A percentile compares a stretch with the other conserved stretches of the same genome.
phyloP scores from a whole-genome alignment of 208 protist species.

The Trypanosoma scelopori region DNA sequence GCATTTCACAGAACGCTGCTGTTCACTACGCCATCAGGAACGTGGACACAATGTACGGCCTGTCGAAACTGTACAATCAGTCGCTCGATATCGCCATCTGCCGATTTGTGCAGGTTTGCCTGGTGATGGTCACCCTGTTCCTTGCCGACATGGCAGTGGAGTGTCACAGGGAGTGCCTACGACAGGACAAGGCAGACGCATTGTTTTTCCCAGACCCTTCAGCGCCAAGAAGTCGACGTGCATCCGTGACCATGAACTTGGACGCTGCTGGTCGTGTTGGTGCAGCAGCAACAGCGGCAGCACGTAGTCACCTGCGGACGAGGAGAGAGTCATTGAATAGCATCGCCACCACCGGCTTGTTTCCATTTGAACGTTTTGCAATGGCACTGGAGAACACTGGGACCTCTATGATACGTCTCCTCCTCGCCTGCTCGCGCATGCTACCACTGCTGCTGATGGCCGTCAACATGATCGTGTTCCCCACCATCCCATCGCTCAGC shows the following conservation, averaged over 20 bases:
- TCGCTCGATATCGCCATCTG: slow-evolving; percentile 15
- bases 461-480: slow-evolving; percentile 26
- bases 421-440: slow-evolving; percentile 16
- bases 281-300: neutral
- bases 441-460: slow-evolving; percentile 23
- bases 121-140: slow-evolving; percentile 25
- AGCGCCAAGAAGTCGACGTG: neutral
- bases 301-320: neutral
- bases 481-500: slow-evolving; percentile 15
- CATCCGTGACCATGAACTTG: neutral
- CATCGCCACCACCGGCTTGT: neutral
- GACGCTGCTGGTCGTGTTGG: neutral
- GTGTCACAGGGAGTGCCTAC: slow-evolving; percentile 5
- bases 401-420: neutral
- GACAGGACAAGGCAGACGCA: neutral
- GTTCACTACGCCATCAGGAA: neutral
- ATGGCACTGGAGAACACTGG: neutral
- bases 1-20: slow-evolving; percentile 19
- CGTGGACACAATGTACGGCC: slow-evolving; percentile 23
- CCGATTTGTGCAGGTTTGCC: slow-evolving; percentile 21
- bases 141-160: slow-evolving; percentile 20
- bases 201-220: slow-evolving; percentile 3
- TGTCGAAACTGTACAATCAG: slow-evolving; percentile 17
- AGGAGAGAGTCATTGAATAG: neutral
- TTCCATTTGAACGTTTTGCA: slow-evolving; percentile 2